Percentiles rank a stretch among this genome's conserved stretches.
Evolutionary conservation across 2,329 filamentous ascomycete genomes (phyloP).

Genomic region (Graphilbum fragrans): DNA sequence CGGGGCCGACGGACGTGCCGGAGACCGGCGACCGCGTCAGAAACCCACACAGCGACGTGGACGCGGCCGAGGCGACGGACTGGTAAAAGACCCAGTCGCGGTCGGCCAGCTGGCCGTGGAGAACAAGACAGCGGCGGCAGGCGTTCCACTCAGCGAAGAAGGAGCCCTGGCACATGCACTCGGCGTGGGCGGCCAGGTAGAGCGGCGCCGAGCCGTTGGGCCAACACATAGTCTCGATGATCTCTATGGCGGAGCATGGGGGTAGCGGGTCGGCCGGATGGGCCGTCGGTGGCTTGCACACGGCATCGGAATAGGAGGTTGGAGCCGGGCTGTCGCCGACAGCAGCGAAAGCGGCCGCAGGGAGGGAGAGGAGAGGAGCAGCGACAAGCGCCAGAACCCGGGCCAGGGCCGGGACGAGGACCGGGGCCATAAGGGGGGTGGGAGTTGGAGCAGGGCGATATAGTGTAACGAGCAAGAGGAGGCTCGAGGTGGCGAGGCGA

Average conservation of each 20-base stretch:
- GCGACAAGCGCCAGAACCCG: neutral
- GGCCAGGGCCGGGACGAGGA: no score
- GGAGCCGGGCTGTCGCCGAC: neutral
- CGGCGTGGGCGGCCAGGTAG: conserved; percentile 16
- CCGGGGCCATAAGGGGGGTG: neutral
- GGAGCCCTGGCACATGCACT: conserved; percentile 26
- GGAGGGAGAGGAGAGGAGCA: neutral
- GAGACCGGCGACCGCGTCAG: no score
- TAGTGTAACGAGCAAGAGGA: no score
- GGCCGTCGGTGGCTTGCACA: conserved; percentile 13
- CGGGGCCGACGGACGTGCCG: no score
- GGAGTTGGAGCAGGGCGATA: no score
- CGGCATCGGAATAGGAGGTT: conserved; percentile 11
- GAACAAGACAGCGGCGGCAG: conserved; percentile 26
- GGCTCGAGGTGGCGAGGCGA: no score
- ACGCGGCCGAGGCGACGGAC: conserved; percentile 20
- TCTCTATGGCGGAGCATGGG: conserved; percentile 20
- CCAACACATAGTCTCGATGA: conserved; percentile 19
- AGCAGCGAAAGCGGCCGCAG: neutral
- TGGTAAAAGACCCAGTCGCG: conserved; percentile 20
- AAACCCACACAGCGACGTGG: conserved; percentile 20
- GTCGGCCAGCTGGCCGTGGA: conserved; percentile 25
- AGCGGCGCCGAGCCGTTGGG: conserved; percentile 19
- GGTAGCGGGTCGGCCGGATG: conserved; percentile 13
- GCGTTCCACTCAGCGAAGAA: conserved; percentile 29